phyloP scores from a whole-genome alignment of 805 yeast species.

The Yarrowia sp. region DNA sequence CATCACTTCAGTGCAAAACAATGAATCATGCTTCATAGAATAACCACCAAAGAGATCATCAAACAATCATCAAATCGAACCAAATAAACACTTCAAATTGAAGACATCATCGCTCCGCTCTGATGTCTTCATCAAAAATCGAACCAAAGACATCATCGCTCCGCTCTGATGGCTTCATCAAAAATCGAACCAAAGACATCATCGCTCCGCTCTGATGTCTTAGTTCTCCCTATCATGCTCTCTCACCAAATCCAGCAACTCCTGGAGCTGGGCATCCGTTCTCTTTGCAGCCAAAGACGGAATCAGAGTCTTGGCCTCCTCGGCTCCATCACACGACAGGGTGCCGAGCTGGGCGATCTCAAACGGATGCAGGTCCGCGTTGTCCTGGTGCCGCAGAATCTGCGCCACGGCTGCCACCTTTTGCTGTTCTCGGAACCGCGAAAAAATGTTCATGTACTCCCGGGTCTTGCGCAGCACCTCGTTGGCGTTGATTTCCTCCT shows the following conservation, averaged over 20 bases:
- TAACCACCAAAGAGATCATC: too few relatives aligned
- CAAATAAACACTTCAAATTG: too few relatives aligned
- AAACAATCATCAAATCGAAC: too few relatives aligned
- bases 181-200: too few relatives aligned
- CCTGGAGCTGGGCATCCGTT: constrained; percentile 84
- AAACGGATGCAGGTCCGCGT: constrained; percentile 85
- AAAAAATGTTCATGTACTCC: constrained; percentile 82
- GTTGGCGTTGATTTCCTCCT: constrained; percentile 50
- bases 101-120: too few relatives aligned
- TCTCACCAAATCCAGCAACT: constrained; percentile 64
- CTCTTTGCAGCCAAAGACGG: constrained; percentile 86
- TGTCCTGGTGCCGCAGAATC: constrained; percentile 74
- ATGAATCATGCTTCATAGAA: too few relatives aligned
- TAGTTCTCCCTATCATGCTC: constrained; percentile 34
- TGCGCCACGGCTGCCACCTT: constrained; percentile 94
- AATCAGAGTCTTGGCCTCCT: constrained; percentile 92
- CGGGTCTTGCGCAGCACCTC: constrained; percentile 88
- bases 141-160: too few relatives aligned
- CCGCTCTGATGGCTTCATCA: too few relatives aligned
- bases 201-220: too few relatives aligned
- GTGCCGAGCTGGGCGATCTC: constrained; percentile 93
- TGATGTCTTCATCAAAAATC: too few relatives aligned
- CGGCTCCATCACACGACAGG: constrained; percentile 93
- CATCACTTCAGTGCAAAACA: too few relatives aligned
- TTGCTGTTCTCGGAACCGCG: constrained; percentile 89